Base-by-base conservation (phyloP, 2,329 filamentous ascomycete genomes). In the Colletotrichum sp. region DNA sequence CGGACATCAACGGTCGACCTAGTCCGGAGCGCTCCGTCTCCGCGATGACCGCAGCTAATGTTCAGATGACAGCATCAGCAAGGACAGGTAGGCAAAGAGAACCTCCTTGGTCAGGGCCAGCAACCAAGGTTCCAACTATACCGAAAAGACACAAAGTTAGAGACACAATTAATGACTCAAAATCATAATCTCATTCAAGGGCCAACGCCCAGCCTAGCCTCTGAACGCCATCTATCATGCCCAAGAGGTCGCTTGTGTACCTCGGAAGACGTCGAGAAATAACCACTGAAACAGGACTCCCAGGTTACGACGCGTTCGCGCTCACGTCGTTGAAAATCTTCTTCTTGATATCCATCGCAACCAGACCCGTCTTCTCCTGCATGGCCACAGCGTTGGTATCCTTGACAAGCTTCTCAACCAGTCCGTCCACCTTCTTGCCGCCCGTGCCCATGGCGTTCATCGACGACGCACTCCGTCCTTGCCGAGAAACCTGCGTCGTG, bases 341-440 rank as follows among this genome's bases (percentile, higher is more conserved):
- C 66, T 89, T 89, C 86, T 94, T 94, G 77, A 94, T 88, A 79
- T 91, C 88, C 1, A 88, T 87, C 3, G 92, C 91, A 81, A 93
- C 85, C 77, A 94, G 80, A 0, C 92, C 92, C n/a, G 90, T 91
- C 79, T 85, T 86, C 84, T 93, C 92, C 82, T 93, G 91, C 10
- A 88, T 87, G 3, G 90, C 90, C 78, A 94, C 90, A 82, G 90
- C 87, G 78, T 88, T 90, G n/a, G 89, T 86, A n/a, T 92, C 91
- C 71, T 86, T 86, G n/a, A 90, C 88, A 25, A 93, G 81, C 86
- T 92, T 93, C 12, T 89, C 88, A 67, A 94, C 82, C 62, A 90
- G 87, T 78, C 85, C 86, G 74, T 92, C 85, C 13, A 80, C 83
- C 60, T 83, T 80, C 74, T 81, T 82, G n/a, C 75, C 78, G 4